A percentile compares a stretch with the other conserved stretches of the same genome.
These are phyloP conservation scores for Mycena galopus DNA, from an alignment of 768 basidiomycete genomes.

Conservation along the genomic window DNA sequence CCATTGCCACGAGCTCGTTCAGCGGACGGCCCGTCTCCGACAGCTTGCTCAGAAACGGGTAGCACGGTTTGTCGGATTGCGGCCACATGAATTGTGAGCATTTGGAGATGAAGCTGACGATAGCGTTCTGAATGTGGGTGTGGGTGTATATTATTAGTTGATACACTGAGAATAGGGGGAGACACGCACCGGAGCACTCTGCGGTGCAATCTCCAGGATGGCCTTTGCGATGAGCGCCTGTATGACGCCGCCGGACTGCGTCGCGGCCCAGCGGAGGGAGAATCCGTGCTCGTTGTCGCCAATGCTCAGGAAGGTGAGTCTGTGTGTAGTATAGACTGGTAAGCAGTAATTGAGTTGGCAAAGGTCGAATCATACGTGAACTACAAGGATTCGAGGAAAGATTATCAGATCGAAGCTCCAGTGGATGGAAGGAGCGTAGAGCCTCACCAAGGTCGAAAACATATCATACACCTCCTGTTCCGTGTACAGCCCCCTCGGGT, in stretches of 20 bases:
- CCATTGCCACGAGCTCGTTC: slow-evolving; percentile 58
- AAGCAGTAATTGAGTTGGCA: background rate
- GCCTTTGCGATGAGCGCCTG: slow-evolving; percentile 36
- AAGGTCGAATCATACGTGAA: slow-evolving; percentile 14
- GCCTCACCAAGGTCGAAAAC: slow-evolving; percentile 43
- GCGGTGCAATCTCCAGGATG: slow-evolving; percentile 41
- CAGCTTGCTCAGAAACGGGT: slow-evolving; percentile 55
- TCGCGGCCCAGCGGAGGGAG: slow-evolving; percentile 29
- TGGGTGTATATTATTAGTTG: background rate
- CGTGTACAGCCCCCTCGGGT: slow-evolving; percentile 53
- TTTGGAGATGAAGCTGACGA: slow-evolving; percentile 43
- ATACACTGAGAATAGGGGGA: background rate
- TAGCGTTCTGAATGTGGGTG: slow-evolving; percentile 40
- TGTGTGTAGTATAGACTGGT: no score
- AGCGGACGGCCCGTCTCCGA: slow-evolving; percentile 51
- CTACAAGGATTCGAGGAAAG: no score
- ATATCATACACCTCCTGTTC: slow-evolving; percentile 58
- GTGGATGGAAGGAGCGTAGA: no score
- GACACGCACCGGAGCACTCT: slow-evolving; percentile 41
- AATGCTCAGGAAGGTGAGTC: slow-evolving; percentile 38
- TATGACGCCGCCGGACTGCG: slow-evolving; percentile 36
- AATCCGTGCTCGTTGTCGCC: slow-evolving; percentile 39
- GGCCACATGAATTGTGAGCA: slow-evolving; percentile 47
- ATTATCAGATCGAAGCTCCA: no score
- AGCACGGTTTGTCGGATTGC: slow-evolving; percentile 49